A percentile compares a stretch with the other conserved stretches of the same genome.
Evolutionary conservation across 495 filamentous ascomycete genomes (phyloP).

Genomic region (Penicillium diatomitis): DNA sequence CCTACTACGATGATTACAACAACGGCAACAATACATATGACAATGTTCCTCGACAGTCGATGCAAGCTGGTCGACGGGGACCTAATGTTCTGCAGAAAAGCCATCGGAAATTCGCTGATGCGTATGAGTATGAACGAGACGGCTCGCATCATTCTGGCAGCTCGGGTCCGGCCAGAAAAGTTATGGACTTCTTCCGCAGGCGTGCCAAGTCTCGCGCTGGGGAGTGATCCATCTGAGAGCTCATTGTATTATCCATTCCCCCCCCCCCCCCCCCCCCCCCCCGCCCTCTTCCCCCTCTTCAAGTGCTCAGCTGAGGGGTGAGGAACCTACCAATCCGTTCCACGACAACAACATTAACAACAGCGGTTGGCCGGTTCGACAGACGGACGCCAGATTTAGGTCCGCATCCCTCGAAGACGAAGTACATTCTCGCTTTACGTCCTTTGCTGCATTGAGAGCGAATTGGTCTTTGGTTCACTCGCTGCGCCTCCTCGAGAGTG

Average conservation of each 20-base stretch:
- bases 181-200: slow-evolving; percentile 97
- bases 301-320: too few relatives aligned
- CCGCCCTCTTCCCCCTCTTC: too few relatives aligned
- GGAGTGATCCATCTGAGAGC: slow-evolving; percentile 34
- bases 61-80: slow-evolving; percentile 36
- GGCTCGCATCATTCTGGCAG: slow-evolving; percentile 65
- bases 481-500: not conserved
- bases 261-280: too few relatives aligned
- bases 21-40: slow-evolving; percentile 31
- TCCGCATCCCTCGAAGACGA: slow-evolving; percentile 8
- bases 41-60: slow-evolving; percentile 31
- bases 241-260: not conserved
- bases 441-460: slow-evolving; percentile 9
- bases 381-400: too few relatives aligned
- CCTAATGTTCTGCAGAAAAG: slow-evolving; percentile 67
- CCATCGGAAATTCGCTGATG: slow-evolving; percentile 75
- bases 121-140: slow-evolving; percentile 71
- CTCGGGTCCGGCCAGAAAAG: slow-evolving; percentile 74
- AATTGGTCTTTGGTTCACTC: slow-evolving; percentile 5
- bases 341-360: too few relatives aligned
- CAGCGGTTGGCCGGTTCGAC: too few relatives aligned
- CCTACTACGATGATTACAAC: slow-evolving; percentile 38
- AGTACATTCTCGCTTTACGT: slow-evolving; percentile 13
- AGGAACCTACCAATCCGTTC: too few relatives aligned
- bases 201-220: slow-evolving; percentile 67